Evolutionary conservation across 1,139 yeast species (phyloP), one percentile per base, ranked within the genome.

Genomic region (Entelexis sorbosivorans): DNA sequence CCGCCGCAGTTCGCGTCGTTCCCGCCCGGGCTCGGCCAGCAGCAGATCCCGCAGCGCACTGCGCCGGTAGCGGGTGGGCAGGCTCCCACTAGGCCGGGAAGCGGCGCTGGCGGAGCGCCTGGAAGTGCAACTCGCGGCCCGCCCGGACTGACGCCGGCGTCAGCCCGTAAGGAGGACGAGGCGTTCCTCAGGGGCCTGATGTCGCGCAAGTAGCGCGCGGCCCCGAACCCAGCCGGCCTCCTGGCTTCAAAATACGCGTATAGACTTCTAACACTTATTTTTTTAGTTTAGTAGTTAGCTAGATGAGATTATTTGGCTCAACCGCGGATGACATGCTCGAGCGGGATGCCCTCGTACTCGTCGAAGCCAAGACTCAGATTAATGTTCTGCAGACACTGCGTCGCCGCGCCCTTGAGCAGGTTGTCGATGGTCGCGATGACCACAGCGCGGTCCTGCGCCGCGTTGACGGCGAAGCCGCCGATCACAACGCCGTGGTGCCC

Each of bases 381-480:
- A 66, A 91, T 84, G 72, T 91, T 91, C 70, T 91, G 99, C 68
- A 91, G 71, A 69, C 97, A 91, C 71, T 89, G 99, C 24, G 99
- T 91, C 51, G 97, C 95, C 47, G 99, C 99, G 58, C 99, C 99
- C 74, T 91, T 91, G 64, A 91, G 77, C 64, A 91, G 74, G 68
- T 91, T 91, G 66, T 93, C 99, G 62, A 91, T 91, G 14, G 96
- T 88, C 22, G 96, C 95, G 51, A 89, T 93, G 51, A 91, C 73
- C 40, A 91, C 98, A 33, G 89, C 95, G 66, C 99, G 79, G 70
- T 87, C 82, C 64, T 85, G 88, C 56, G 80, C 79, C 35, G 91
- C 79, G 66, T 83, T 87, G 47, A 93, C 95, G 32, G 95, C 96
- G 66, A 91, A 93, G 0, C 95, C 98, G 54, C 98, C 98, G 57